These are phyloP conservation scores for Neoarthrinium moseri DNA, from an alignment of 2,329 filamentous ascomycete species.

Conservation along the genomic window DNA sequence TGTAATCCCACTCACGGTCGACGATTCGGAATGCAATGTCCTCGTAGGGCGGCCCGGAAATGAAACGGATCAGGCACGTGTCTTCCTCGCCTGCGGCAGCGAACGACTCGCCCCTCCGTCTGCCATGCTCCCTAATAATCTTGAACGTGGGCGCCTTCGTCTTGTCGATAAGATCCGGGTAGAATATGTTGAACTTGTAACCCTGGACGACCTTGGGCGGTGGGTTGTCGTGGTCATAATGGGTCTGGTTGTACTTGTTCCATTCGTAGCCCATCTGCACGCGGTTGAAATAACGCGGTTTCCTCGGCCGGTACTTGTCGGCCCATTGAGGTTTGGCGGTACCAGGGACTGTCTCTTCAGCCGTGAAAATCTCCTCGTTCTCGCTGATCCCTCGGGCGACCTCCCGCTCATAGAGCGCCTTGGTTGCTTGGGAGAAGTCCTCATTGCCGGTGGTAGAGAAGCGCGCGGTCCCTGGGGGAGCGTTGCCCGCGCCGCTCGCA, in stretches of 20 bases:
- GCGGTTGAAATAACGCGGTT: slow-evolving; percentile 95
- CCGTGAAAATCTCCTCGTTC: slow-evolving; percentile 93
- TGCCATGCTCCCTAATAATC: slow-evolving; percentile 89
- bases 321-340: slow-evolving; percentile 72
- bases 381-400: slow-evolving; percentile 88
- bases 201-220: slow-evolving; percentile 97
- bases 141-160: slow-evolving; percentile 92
- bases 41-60: slow-evolving; percentile 92
- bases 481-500: slow-evolving; percentile 30
- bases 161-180: slow-evolving; percentile 94
- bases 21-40: slow-evolving; percentile 97
- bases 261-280: slow-evolving; percentile 99
- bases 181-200: slow-evolving; percentile 99
- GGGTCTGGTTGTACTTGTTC: slow-evolving; percentile 99
- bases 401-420: slow-evolving; percentile 87
- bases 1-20: slow-evolving; percentile 99
- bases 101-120: slow-evolving; percentile 86
- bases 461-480: slow-evolving; percentile 59
- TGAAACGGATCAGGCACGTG: slow-evolving; percentile 93
- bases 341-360: slow-evolving; percentile 75
- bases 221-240: slow-evolving; percentile 98
- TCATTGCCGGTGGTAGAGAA: slow-evolving; percentile 70
- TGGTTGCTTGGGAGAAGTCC: slow-evolving; percentile 83
- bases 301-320: slow-evolving; percentile 81
- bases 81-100: slow-evolving; percentile 94